These are phyloP conservation scores for Eruca vesicaria DNA, from an alignment of 441 rosid species.

Conservation along the genomic window DNA sequence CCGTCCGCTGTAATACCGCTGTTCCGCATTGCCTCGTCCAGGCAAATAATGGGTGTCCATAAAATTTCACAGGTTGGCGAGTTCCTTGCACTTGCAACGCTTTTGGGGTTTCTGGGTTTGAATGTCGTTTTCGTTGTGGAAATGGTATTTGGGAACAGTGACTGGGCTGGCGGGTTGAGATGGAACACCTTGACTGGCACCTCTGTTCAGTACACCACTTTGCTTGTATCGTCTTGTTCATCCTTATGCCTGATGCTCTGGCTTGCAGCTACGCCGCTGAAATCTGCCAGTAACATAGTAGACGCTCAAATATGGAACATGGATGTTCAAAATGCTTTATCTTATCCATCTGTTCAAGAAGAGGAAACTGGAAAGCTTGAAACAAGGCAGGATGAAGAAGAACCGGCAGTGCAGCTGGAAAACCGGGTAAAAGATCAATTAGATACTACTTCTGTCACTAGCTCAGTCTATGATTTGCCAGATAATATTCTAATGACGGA, in stretches of 20 bases:
- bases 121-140: slow-evolving; percentile 81
- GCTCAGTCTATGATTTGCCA: slow-evolving; percentile 53
- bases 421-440: slow-evolving; percentile 41
- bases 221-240: slow-evolving; percentile 67
- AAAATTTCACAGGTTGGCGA: slow-evolving; percentile 79
- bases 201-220: slow-evolving; percentile 51
- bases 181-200: slow-evolving; percentile 64
- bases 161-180: slow-evolving; percentile 86
- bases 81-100: slow-evolving; percentile 57
- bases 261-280: slow-evolving; percentile 88
- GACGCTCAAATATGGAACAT: slow-evolving; percentile 58
- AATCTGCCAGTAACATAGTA: slow-evolving; percentile 58
- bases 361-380: slow-evolving; percentile 46
- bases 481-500: slow-evolving; percentile 56
- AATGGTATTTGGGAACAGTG: slow-evolving; percentile 89
- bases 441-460: slow-evolving; percentile 38
- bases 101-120: slow-evolving; percentile 78
- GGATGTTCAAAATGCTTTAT: slow-evolving; percentile 43
- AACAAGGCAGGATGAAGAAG: slow-evolving; percentile 39
- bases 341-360: slow-evolving; percentile 39
- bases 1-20: slow-evolving; percentile 94
- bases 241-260: slow-evolving; percentile 87
- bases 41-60: slow-evolving; percentile 76
- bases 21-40: slow-evolving; percentile 89
- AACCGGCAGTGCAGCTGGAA: slow-evolving; percentile 39